A percentile compares a stretch with the other conserved stretches of the same genome.
These are phyloP conservation scores for Cladosporium sp. DNA, from an alignment of 2,329 filamentous ascomycete species.

Conservation along the genomic window DNA sequence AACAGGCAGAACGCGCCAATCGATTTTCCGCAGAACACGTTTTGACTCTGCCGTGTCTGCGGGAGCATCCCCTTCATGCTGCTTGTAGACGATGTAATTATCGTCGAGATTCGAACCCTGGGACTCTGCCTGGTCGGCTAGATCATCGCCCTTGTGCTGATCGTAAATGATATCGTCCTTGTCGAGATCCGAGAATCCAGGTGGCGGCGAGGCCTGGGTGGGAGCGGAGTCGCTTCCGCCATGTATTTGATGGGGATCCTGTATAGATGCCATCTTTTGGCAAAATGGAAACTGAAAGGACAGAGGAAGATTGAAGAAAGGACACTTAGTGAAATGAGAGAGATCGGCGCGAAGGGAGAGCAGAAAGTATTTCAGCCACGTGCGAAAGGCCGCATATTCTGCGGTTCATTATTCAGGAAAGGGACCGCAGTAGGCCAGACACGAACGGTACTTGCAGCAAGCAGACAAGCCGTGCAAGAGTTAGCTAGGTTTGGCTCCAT, in stretches of 20 bases:
- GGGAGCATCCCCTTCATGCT: conserved; percentile 17
- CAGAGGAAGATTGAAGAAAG: neutral
- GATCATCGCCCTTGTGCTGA: too few species aligned
- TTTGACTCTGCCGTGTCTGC: conserved; percentile 22
- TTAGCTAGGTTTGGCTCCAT: conserved; percentile 5
- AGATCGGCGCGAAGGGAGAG: conserved; percentile 1
- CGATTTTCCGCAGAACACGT: conserved; percentile 31
- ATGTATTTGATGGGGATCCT: neutral
- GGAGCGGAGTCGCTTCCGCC: neutral
- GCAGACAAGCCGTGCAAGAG: conserved; percentile 3
- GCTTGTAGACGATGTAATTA: conserved; percentile 24
- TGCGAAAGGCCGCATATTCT: conserved; percentile 8
- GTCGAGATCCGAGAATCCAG: too few species aligned
- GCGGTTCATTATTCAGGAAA: conserved; percentile 1
- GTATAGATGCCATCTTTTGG: neutral
- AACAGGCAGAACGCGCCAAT: conserved; percentile 30
- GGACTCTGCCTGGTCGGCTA: too few species aligned
- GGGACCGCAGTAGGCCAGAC: neutral
- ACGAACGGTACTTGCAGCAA: neutral
- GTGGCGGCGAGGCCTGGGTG: neutral
- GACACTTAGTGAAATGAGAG: neutral
- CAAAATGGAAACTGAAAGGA: too few species aligned
- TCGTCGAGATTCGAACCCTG: conserved; percentile 23
- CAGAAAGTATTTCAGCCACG: conserved; percentile 1
- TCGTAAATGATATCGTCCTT: too few species aligned